Evolutionary conservation across 2,329 filamentous ascomycete genomes (phyloP).

Genomic region (Aspergillus tanneri): DNA sequence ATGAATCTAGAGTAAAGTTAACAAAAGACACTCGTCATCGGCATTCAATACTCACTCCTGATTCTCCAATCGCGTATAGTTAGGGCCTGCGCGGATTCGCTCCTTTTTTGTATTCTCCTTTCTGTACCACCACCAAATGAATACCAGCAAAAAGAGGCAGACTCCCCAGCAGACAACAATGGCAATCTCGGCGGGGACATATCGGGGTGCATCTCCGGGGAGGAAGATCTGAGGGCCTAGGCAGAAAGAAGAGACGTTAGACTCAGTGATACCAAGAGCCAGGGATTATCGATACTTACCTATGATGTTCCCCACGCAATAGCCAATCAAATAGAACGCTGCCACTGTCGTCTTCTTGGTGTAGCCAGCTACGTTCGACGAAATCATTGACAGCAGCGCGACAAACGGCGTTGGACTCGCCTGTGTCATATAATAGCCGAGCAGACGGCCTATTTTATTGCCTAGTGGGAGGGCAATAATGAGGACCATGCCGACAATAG

Average conservation of each 20-base stretch:
- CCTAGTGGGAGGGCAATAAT: constrained; percentile 61
- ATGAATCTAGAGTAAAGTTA: constrained; percentile 43
- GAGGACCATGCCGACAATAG: constrained; percentile 63
- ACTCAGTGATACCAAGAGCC: background rate
- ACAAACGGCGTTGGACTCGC: constrained; percentile 63
- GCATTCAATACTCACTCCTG: constrained; percentile 56
- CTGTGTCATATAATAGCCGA: constrained; percentile 66
- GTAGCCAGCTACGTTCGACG: constrained; percentile 58
- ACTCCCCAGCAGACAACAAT: constrained; percentile 61
- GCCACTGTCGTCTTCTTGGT: constrained; percentile 56
- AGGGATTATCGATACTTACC: constrained; percentile 34
- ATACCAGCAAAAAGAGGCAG: constrained; percentile 55
- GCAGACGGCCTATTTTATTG: constrained; percentile 59
- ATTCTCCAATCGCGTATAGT: constrained; percentile 62
- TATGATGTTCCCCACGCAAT: constrained; percentile 57
- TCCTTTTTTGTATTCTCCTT: constrained; percentile 62
- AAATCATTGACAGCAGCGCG: constrained; percentile 61
- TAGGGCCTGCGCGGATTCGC: constrained; percentile 50
- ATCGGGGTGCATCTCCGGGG: constrained; percentile 57
- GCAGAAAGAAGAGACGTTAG: constrained; percentile 8
- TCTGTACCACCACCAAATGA: constrained; percentile 63
- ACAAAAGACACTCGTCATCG: background rate
- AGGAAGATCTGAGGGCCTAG: constrained; percentile 57
- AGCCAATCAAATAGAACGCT: constrained; percentile 49
- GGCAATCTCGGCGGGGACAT: constrained; percentile 63